Evolutionary conservation across 2,329 filamentous ascomycete species (phyloP).

Genomic region (Zopfia rhizophila): DNA sequence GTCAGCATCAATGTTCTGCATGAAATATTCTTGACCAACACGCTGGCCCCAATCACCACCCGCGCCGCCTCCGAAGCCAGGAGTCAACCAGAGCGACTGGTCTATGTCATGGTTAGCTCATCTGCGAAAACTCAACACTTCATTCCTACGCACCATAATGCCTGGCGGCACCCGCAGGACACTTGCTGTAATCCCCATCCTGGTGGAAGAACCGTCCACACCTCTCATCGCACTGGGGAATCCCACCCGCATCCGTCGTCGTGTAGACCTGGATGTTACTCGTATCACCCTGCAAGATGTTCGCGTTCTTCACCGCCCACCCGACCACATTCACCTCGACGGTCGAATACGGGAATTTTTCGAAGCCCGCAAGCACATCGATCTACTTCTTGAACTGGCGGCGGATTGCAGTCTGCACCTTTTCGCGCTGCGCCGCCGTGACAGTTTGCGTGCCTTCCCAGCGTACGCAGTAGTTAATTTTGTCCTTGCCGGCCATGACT

Average conservation of each 20-base stretch:
- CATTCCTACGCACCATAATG: slow-evolving; percentile 55
- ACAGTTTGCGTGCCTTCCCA: slow-evolving; percentile 56
- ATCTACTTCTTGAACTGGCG: slow-evolving; percentile 55
- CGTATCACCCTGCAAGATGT: slow-evolving; percentile 50
- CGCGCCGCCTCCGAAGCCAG: slow-evolving; percentile 56
- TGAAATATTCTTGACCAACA: slow-evolving; percentile 57
- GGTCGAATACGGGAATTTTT: slow-evolving; percentile 55
- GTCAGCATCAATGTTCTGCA: slow-evolving; percentile 48
- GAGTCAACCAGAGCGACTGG: slow-evolving; percentile 61
- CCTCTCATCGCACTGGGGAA: slow-evolving; percentile 54
- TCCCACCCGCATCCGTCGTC: slow-evolving; percentile 51
- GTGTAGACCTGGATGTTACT: slow-evolving; percentile 56
- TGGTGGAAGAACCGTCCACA: slow-evolving; percentile 61
- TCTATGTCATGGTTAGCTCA: slow-evolving; percentile 33
- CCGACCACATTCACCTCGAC: slow-evolving; percentile 56
- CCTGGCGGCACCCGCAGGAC: slow-evolving; percentile 50
- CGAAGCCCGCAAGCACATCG: slow-evolving; percentile 56
- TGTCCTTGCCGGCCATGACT: slow-evolving; percentile 43
- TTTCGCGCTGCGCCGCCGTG: slow-evolving; percentile 51
- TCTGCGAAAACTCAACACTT: slow-evolving; percentile 10
- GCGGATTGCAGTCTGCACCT: slow-evolving; percentile 50
- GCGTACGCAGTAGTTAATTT: slow-evolving; percentile 56
- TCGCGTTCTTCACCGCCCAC: slow-evolving; percentile 55
- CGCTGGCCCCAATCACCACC: slow-evolving; percentile 62
- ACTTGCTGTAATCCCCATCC: slow-evolving; percentile 54